phyloP scores from a whole-genome alignment of 345 rosid genomes.

The Aethionema arabicum region DNA sequence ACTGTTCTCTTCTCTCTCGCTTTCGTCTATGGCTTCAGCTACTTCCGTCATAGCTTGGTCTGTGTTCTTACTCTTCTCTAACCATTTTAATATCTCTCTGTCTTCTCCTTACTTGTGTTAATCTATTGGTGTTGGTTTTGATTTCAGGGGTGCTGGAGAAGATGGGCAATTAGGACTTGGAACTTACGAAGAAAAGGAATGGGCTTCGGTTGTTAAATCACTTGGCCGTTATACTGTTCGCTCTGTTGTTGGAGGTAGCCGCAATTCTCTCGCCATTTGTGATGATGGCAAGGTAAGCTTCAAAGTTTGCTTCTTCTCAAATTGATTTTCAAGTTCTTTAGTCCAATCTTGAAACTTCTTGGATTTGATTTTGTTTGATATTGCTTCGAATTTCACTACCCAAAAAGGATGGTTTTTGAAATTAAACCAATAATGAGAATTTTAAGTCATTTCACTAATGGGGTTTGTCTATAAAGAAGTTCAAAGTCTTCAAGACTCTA shows the following conservation, averaged over 20 bases:
- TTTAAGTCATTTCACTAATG: conserved; percentile 7
- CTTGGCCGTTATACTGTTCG: conserved; percentile 64
- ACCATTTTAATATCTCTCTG: conserved; percentile 2
- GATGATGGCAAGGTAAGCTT: conserved; percentile 83
- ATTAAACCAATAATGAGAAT: conserved; percentile 18
- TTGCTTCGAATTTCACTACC: too few relatives aligned
- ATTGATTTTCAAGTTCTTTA: too few relatives aligned
- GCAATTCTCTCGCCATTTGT: conserved; percentile 97
- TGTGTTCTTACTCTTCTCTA: conserved; percentile 7
- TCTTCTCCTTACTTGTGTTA: conserved; percentile 14
- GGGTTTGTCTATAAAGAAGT: background rate
- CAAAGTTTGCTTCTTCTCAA: too few relatives aligned
- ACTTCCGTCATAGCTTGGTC: conserved; percentile 55
- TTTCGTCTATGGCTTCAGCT: conserved; percentile 42
- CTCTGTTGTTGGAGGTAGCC: conserved; percentile 94
- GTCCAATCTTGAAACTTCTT: too few relatives aligned
- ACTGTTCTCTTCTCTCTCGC: conserved; percentile 12
- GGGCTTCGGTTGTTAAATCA: conserved; percentile 71
- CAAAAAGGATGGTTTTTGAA: conserved; percentile 19
- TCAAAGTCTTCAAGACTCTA: background rate
- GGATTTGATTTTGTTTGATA: too few relatives aligned
- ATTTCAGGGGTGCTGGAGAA: conserved; percentile 91
- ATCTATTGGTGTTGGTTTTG: background rate
- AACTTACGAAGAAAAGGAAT: conserved; percentile 69
- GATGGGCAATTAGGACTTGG: conserved; percentile 97